Conservation (phyloP, 148 eudicot species). For the Vaccinium darrowii region DNA sequence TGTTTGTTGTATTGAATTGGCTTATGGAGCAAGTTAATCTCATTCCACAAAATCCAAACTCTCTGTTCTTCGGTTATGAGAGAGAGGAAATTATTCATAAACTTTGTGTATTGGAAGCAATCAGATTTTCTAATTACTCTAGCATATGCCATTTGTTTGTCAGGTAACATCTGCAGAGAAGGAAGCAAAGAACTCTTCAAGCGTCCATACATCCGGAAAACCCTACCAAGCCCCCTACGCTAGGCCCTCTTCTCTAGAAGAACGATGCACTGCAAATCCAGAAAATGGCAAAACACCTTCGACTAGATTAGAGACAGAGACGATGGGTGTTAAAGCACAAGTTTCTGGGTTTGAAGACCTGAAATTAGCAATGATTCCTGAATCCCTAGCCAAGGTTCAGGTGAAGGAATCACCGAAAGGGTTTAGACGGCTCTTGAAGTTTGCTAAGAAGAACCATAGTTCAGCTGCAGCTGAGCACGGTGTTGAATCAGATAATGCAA, state of each 20-base stretch:
- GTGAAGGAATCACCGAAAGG: conserved; percentile 78
- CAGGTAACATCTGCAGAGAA: conserved; percentile 46
- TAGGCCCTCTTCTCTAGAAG: conserved; percentile 73
- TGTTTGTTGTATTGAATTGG: not conserved
- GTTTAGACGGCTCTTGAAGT: conserved; percentile 68
- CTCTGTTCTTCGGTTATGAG: not conserved
- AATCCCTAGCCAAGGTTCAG: conserved; percentile 48
- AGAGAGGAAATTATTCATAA: not conserved
- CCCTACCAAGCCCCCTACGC: conserved; percentile 81
- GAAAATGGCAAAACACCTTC: conserved; percentile 59
- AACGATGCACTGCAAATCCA: conserved; percentile 54
- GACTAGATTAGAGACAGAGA: conserved; percentile 25
- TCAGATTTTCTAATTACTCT: conserved; percentile 1
- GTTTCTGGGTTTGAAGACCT: conserved; percentile 41
- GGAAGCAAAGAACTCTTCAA: conserved; percentile 29
- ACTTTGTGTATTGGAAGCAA: not conserved
- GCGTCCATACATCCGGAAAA: conserved; percentile 27
- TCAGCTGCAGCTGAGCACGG: conserved; percentile 51
- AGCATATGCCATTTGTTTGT: conserved; percentile 7
- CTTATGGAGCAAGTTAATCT: conserved; percentile 9
- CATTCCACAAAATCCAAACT: not conserved
- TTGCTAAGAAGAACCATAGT: conserved; percentile 64
- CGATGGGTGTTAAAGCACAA: conserved; percentile 29
- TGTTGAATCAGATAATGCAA: conserved; percentile 45
- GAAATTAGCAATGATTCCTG: conserved; percentile 43